These are phyloP conservation scores for Hysterium pulicare DNA, from an alignment of 2,329 filamentous ascomycete genomes.

Conservation along the genomic window DNA sequence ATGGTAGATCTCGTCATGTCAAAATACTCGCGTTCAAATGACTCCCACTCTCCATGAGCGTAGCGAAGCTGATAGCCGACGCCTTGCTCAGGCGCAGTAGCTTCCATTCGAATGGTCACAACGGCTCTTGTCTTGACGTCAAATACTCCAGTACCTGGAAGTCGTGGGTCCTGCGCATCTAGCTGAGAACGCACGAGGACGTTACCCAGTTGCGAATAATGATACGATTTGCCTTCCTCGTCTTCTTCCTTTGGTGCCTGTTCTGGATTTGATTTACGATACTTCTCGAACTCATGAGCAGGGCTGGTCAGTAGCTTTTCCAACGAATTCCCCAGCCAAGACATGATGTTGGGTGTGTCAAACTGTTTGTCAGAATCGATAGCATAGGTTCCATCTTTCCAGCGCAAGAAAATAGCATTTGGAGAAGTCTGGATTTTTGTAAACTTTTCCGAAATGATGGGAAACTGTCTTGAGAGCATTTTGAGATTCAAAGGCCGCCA, in stretches of 20 bases:
- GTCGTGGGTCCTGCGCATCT: constrained; percentile 79
- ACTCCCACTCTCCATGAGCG: constrained; percentile 76
- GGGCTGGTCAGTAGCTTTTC: constrained; percentile 88
- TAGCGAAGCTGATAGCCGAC: constrained; percentile 81
- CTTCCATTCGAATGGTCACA: constrained; percentile 85
- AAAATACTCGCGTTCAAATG: constrained; percentile 91
- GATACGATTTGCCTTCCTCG: constrained; percentile 56
- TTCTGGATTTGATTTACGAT: constrained; percentile 55
- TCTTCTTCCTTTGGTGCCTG: constrained; percentile 71
- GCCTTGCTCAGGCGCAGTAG: constrained; percentile 66
- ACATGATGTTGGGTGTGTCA: constrained; percentile 79
- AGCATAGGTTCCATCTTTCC: constrained; percentile 81
- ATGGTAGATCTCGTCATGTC: constrained; percentile 96
- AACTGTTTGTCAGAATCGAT: constrained; percentile 95
- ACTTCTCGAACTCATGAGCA: constrained; percentile 80
- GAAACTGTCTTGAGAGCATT: constrained; percentile 66
- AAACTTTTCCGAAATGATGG: constrained; percentile 60
- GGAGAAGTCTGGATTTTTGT: constrained; percentile 71
- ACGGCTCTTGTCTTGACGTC: constrained; percentile 95
- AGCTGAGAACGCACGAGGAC: constrained; percentile 94
- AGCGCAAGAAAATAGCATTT: constrained; percentile 72
- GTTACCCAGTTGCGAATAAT: constrained; percentile 82
- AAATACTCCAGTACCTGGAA: constrained; percentile 91
- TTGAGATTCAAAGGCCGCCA: constrained; percentile 71
- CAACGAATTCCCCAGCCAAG: constrained; percentile 91